Evolutionary conservation across 2,329 filamentous ascomycete species (phyloP), one percentile per base, ranked within the genome.

Genomic region (Annulohypoxylon truncatum): DNA sequence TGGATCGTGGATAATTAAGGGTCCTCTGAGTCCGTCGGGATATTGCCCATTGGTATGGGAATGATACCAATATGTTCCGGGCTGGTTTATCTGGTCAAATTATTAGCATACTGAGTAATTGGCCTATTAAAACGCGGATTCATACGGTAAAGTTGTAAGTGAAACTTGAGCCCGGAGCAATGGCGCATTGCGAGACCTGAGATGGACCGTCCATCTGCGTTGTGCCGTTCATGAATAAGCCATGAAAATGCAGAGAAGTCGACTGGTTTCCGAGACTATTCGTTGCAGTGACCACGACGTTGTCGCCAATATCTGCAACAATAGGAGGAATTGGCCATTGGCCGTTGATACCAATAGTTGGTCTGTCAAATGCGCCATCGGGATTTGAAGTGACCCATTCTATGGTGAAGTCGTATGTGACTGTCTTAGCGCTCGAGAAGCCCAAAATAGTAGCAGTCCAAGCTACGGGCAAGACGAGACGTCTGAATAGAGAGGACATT

Each of bases 41-140:
- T 92, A 92, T 75, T 92, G 90, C 22, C 85, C 88, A 66, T 83
- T 82, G 20, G 84, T 83, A 74, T 93, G 90, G 3, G 88, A 90
- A 75, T 93, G 90, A 71, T 94, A 94, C 92, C 91, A 94, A 77
- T 92, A 94, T 0, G 90, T 92, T 26, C 91, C 92, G 0, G 89
- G 84, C 79, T 92, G 90, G 51, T 87, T 74, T 58, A 85, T 77
- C 90, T 84, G 35, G 6, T 22, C 15, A 31, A 33, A 7, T 8
- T 24, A 48, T 72, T 51, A 72, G 63, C 20, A 40, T 48, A 2
- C n/a, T 40, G 24, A 10, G 22, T 13, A 2, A 28, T 38, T 24
- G 10, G 12, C 8, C 10, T 15, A 15, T 29, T 18, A 35, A 15
- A 47, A 7, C 6, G 15, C 0, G 46, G 52, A 7, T 54, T 71